A percentile compares a stretch with the other conserved stretches of the same genome.
phyloP scores from a whole-genome alignment of 2,329 filamentous ascomycete genomes.

The Colletotrichum graminicola region DNA sequence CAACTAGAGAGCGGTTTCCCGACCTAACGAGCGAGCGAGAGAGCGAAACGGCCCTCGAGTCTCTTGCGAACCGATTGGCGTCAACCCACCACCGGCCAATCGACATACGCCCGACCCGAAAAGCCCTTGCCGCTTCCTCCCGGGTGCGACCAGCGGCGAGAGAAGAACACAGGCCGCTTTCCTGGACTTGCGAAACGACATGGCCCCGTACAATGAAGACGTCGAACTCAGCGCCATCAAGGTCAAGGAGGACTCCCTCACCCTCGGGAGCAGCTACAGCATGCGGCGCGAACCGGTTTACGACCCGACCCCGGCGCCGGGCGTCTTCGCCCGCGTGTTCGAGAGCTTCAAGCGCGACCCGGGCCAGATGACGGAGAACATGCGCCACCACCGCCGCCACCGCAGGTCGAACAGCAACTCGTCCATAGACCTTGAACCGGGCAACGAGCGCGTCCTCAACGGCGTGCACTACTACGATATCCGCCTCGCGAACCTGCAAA shows the following conservation, averaged over 20 bases:
- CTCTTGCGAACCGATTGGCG: constrained; percentile 13
- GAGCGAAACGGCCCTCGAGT: background rate
- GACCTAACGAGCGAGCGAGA: constrained; percentile 1
- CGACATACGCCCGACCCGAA: constrained; percentile 4
- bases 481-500: constrained; percentile 74
- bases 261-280: constrained; percentile 63
- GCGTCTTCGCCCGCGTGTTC: constrained; percentile 59
- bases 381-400: background rate
- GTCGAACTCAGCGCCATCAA: constrained; percentile 70
- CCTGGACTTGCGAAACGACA: constrained; percentile 43
- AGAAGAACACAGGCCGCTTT: background rate
- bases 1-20: constrained; percentile 14
- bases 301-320: constrained; percentile 52
- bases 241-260: constrained; percentile 69
- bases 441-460: constrained; percentile 50
- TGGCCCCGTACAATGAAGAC: constrained; percentile 55
- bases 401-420: constrained; percentile 57
- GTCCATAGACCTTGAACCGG: constrained; percentile 47
- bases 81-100: background rate
- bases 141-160: constrained; percentile 9
- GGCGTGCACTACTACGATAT: constrained; percentile 67
- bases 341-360: constrained; percentile 76
- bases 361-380: constrained; percentile 54
- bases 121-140: background rate
- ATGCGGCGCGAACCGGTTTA: constrained; percentile 66